These are phyloP conservation scores for Rutidosis leptorrhynchoides DNA, from an alignment of 129 eudicot genomes.

Conservation along the genomic window DNA sequence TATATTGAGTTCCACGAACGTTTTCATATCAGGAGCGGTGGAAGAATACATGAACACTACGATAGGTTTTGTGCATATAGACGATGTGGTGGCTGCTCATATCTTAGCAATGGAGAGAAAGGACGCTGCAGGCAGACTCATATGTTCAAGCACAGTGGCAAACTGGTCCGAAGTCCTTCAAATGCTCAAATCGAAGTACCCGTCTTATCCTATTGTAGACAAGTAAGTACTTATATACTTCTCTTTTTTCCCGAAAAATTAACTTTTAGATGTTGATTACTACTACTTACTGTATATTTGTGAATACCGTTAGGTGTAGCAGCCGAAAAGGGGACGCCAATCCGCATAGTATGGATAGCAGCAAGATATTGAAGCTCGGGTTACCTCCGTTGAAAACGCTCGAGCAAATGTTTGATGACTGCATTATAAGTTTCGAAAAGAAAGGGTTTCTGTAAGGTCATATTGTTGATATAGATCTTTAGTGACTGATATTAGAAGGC, in stretches of 20 bases:
- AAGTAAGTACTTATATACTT: conserved; percentile 37
- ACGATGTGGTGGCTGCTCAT: conserved; percentile 80
- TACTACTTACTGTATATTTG: conserved; percentile 4
- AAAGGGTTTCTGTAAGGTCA: conserved; percentile 54
- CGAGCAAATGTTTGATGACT: conserved; percentile 86
- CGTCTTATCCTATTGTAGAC: conserved; percentile 52
- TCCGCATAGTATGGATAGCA: conserved; percentile 74
- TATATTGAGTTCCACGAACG: neutral
- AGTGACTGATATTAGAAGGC: too few relatives aligned
- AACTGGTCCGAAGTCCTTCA: conserved; percentile 80
- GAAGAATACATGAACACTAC: conserved; percentile 70
- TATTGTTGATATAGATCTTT: too few relatives aligned
- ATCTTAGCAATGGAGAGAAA: conserved; percentile 78
- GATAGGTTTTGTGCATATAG: conserved; percentile 88
- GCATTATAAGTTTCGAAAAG: conserved; percentile 75
- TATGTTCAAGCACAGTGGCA: conserved; percentile 77
- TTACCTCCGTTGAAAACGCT: conserved; percentile 66
- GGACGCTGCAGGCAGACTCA: conserved; percentile 71
- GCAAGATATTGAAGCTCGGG: conserved; percentile 73
- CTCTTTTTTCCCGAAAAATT: neutral
- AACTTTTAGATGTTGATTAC: too few relatives aligned
- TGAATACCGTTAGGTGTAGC: conserved; percentile 48
- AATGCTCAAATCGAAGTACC: conserved; percentile 68
- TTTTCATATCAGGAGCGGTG: conserved; percentile 42
- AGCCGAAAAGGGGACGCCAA: conserved; percentile 53